Conservation (phyloP, 2,329 filamentous ascomycete species). For the Celoporthe dispersa region DNA sequence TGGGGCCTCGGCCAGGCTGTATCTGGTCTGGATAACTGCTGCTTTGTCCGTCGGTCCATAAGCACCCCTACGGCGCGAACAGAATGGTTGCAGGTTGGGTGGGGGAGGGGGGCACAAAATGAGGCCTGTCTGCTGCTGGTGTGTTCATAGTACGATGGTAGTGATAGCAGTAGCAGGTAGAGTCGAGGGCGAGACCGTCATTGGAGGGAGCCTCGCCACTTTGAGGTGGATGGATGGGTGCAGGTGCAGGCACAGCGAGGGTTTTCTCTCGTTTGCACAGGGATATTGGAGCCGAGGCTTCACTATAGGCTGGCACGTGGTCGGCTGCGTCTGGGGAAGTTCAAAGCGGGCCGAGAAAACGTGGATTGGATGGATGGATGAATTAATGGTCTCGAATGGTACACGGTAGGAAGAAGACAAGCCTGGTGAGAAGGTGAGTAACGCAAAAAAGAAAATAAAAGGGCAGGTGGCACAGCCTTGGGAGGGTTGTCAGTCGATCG, state of each 20-base stretch:
- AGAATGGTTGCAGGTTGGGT: neutral
- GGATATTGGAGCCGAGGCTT: neutral
- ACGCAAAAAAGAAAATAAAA: neutral
- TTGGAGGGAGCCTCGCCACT: neutral
- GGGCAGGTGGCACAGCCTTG: neutral
- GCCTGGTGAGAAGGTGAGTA: neutral
- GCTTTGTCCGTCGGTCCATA: neutral
- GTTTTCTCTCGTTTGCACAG: neutral
- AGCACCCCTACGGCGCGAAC: neutral
- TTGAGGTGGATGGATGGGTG: neutral
- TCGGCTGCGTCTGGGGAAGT: neutral
- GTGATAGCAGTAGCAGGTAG: neutral
- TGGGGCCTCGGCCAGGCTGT: neutral
- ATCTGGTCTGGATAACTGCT: neutral
- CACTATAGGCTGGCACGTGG: neutral
- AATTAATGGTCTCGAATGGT: neutral
- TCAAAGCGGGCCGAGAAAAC: neutral
- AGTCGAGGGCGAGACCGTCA: slow-evolving; percentile 1
- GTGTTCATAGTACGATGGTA: neutral
- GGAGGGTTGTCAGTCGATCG: neutral
- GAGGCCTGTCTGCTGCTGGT: neutral
- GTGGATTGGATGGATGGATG: neutral
- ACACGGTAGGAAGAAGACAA: neutral
- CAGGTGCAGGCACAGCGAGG: neutral
- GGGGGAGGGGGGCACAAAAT: neutral